Conservation (phyloP, 2,329 filamentous ascomycete genomes). For the Penicillium fuscoglaucum region DNA sequence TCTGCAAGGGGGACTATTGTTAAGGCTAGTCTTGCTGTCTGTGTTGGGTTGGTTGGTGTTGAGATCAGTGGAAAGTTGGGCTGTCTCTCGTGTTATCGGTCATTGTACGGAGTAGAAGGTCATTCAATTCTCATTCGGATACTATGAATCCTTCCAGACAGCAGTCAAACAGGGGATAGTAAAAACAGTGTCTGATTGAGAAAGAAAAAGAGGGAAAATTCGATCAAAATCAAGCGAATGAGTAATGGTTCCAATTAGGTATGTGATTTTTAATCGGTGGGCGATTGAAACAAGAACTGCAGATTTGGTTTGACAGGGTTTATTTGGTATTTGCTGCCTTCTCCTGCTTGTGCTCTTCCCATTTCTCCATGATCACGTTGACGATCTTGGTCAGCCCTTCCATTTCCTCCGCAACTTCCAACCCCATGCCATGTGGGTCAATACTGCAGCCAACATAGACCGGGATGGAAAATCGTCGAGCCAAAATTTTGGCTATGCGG, state of each 20-base stretch:
- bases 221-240: background rate
- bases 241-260: background rate
- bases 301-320: background rate
- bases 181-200: background rate
- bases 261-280: background rate
- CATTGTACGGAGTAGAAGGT: background rate
- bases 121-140: too few species aligned
- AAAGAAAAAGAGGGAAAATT: background rate
- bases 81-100: background rate
- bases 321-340: background rate
- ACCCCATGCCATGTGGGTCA: conserved; percentile 72
- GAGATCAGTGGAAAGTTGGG: background rate
- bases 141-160: background rate
- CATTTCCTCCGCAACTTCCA: conserved; percentile 90
- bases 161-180: too few species aligned
- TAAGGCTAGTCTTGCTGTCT: background rate
- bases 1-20: background rate
- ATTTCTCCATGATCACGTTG: conserved; percentile 62
- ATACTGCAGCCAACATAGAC: conserved; percentile 92
- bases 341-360: conserved; percentile 13
- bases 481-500: conserved; percentile 78
- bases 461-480: conserved; percentile 68
- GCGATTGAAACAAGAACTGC: background rate
- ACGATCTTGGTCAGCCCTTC: conserved; percentile 77
- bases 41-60: background rate